Conservation (phyloP, 345 rosid species). For the Salix arbutifolia region DNA sequence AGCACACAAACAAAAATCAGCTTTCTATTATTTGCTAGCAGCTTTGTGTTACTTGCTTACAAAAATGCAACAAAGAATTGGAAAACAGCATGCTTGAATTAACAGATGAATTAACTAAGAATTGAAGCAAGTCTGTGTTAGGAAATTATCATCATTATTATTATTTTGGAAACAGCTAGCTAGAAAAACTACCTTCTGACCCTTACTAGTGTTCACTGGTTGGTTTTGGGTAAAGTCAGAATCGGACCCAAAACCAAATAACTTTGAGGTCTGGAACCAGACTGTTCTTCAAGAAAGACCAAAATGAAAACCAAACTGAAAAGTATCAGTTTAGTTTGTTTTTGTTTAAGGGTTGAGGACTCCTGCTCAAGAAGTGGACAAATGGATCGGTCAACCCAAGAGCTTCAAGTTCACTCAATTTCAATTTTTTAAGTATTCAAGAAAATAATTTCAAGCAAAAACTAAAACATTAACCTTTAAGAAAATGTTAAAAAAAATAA, state of each 20-base stretch:
- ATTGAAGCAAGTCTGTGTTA: neutral
- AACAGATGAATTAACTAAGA: neutral
- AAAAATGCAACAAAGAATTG: neutral
- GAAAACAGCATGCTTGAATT: neutral
- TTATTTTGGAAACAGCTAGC: neutral
- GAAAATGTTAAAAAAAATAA: neutral
- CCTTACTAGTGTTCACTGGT: conserved; percentile 8
- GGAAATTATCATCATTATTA: neutral
- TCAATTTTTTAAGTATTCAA: neutral
- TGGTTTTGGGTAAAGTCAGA: conserved; percentile 13
- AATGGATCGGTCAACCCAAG: conserved; percentile 21
- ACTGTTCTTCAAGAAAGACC: conserved; percentile 14
- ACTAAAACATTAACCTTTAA: neutral
- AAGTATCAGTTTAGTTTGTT: conserved; percentile 5
- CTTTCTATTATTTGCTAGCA: neutral
- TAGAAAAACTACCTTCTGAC: conserved; percentile 14
- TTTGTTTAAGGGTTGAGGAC: conserved; percentile 19
- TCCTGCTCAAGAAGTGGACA: conserved; percentile 29
- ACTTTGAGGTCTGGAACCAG: conserved; percentile 14
- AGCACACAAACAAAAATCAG: neutral
- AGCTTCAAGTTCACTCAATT: neutral
- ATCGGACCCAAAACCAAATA: conserved; percentile 10
- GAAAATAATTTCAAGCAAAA: neutral
- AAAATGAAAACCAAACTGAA: conserved; percentile 13
- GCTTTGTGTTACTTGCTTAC: neutral